Conservation (phyloP, 2,329 filamentous ascomycete species). For the Davidsoniella australis region DNA sequence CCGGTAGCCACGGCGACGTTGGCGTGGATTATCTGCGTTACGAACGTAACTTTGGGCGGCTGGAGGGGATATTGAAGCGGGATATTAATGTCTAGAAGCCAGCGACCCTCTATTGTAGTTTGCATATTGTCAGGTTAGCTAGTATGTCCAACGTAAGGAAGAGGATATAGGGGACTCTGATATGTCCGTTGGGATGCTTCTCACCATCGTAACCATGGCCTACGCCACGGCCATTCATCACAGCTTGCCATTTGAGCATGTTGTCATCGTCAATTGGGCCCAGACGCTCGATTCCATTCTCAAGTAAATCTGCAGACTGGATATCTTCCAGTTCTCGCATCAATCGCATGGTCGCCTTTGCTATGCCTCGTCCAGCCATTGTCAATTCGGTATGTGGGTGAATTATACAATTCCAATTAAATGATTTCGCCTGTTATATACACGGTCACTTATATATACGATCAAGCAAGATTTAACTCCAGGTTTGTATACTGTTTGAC, state of each 20-base stretch:
- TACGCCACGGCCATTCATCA: conserved; percentile 40
- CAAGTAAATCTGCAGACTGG: conserved; percentile 21
- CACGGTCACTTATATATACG: too few relatives aligned
- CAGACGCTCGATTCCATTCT: conserved; percentile 38
- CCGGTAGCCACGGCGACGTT: conserved; percentile 58
- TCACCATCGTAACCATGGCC: conserved; percentile 39
- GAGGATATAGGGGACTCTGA: background rate
- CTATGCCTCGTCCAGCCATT: conserved; percentile 29
- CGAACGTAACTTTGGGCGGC: conserved; percentile 64
- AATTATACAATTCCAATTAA: background rate
- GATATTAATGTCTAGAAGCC: conserved; percentile 64
- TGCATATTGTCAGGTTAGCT: background rate
- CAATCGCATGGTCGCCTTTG: conserved; percentile 35
- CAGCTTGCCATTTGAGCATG: conserved; percentile 40
- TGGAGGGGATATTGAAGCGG: conserved; percentile 62
- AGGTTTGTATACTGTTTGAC: too few relatives aligned
- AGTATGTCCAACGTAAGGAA: background rate
- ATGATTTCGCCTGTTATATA: too few relatives aligned
- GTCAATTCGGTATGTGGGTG: conserved; percentile 10
- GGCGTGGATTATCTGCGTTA: conserved; percentile 71
- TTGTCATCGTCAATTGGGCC: conserved; percentile 37
- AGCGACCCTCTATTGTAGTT: conserved; percentile 44
- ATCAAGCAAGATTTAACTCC: too few relatives aligned
- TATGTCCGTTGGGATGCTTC: conserved; percentile 12
- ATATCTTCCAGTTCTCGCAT: conserved; percentile 39